Conservation (phyloP, 2,329 filamentous ascomycete genomes). For the Hymenotorrendiella dingleyae region DNA sequence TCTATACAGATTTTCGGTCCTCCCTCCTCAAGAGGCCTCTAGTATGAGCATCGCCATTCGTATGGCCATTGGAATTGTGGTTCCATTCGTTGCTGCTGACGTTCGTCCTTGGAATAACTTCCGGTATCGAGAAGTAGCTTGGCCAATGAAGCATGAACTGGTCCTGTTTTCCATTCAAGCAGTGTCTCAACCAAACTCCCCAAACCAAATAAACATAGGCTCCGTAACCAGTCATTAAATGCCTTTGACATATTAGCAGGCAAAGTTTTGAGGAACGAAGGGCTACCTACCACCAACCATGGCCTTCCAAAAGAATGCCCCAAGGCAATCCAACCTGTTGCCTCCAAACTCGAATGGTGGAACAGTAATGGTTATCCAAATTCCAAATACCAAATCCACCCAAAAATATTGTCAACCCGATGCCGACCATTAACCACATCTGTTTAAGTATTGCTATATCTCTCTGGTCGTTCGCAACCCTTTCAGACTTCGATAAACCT, state of each 20-base stretch:
- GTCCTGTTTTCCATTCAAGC: slow-evolving; percentile 59
- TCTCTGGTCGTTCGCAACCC: slow-evolving; percentile 45
- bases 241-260: slow-evolving; percentile 35
- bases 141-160: slow-evolving; percentile 62
- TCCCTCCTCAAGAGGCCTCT: slow-evolving; percentile 12
- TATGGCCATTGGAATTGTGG: slow-evolving; percentile 7
- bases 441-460: slow-evolving; percentile 52
- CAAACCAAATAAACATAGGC: slow-evolving; percentile 68
- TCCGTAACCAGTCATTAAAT: slow-evolving; percentile 65
- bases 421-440: slow-evolving; percentile 64
- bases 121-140: slow-evolving; percentile 40
- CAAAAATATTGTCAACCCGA: slow-evolving; percentile 56
- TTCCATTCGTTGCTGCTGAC: slow-evolving; percentile 6
- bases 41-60: slow-evolving; percentile 10
- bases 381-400: slow-evolving; percentile 63
- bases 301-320: slow-evolving; percentile 66
- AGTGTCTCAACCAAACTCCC: slow-evolving; percentile 67
- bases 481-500: slow-evolving; percentile 56
- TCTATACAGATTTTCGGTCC: slow-evolving; percentile 22
- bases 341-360: slow-evolving; percentile 42
- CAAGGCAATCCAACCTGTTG: slow-evolving; percentile 60
- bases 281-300: slow-evolving; percentile 60
- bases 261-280: not conserved
- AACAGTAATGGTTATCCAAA: slow-evolving; percentile 59
- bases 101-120: slow-evolving; percentile 24